A percentile compares a stretch with the other conserved stretches of the same genome.
Conservation (phyloP, 148 eudicot genomes). For the Rhododendron mucronatum region DNA sequence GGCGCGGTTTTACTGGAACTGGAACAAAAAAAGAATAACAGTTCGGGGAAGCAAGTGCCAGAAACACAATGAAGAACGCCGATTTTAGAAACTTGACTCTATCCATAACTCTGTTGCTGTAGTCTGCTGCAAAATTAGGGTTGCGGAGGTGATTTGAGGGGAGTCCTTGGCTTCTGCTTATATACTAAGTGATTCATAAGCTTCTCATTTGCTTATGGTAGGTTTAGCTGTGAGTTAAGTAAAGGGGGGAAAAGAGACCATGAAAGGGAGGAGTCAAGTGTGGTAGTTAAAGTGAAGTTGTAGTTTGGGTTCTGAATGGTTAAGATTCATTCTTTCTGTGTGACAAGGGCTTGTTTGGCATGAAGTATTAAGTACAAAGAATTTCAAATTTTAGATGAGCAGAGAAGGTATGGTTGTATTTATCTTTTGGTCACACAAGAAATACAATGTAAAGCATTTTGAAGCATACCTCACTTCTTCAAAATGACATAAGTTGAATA, state of each 20-base stretch:
- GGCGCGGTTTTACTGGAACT: not conserved
- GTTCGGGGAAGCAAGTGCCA: conserved; percentile 21
- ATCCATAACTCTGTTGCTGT: conserved; percentile 27
- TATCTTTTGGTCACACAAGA: too few relatives aligned
- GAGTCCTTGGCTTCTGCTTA: not conserved
- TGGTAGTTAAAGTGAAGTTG: not conserved
- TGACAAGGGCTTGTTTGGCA: conserved; percentile 1
- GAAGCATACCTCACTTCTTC: not conserved
- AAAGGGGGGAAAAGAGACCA: not conserved
- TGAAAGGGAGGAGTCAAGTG: not conserved
- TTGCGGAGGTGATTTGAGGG: not conserved
- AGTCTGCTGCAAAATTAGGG: not conserved
- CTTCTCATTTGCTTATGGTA: not conserved
- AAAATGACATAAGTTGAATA: not conserved
- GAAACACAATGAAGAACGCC: conserved; percentile 19
- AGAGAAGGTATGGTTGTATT: not conserved
- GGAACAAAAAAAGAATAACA: conserved; percentile 21
- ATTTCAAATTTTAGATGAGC: not conserved
- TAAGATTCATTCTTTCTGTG: not conserved
- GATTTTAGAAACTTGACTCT: conserved; percentile 11
- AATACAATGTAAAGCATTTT: not conserved
- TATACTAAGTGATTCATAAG: not conserved
- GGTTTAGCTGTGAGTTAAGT: not conserved
- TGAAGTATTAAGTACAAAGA: not conserved
- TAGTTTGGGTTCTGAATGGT: not conserved